phyloP scores from a whole-genome alignment of 805 yeast species.

The Candida stauntonica region DNA sequence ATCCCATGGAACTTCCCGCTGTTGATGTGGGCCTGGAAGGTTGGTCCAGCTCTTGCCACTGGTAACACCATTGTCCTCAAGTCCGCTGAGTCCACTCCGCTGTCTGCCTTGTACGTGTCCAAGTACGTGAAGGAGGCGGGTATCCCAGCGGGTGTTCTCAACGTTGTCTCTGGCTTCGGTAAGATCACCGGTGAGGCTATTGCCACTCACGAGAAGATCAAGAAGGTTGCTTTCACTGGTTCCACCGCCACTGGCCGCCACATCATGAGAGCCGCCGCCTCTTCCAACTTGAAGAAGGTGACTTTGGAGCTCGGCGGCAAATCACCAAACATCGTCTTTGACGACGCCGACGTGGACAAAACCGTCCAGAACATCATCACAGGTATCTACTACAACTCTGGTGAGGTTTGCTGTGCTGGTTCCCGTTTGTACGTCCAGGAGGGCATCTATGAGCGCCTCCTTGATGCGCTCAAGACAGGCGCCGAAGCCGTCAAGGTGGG shows the following conservation, averaged over 20 bases:
- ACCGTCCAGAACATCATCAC: conserved; percentile 64
- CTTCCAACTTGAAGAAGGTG: conserved; percentile 70
- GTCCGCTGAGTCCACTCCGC: conserved; percentile 89
- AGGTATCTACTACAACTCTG: conserved; percentile 85
- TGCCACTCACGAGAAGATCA: conserved; percentile 71
- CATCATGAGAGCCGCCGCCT: conserved; percentile 69
- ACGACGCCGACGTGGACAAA: conserved; percentile 63
- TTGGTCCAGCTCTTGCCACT: conserved; percentile 88
- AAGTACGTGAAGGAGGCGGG: conserved; percentile 74
- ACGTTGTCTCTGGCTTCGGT: conserved; percentile 85
- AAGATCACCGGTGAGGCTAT: conserved; percentile 79
- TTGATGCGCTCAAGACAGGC: conserved; percentile 49
- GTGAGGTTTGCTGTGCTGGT: conserved; percentile 93
- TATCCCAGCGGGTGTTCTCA: conserved; percentile 86
- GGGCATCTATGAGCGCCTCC: conserved; percentile 61
- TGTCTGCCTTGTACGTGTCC: conserved; percentile 77
- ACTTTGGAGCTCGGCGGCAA: conserved; percentile 88
- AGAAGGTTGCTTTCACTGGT: conserved; percentile 93
- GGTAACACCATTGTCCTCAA: conserved; percentile 88
- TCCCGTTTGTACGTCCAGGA: conserved; percentile 82
- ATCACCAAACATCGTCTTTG: conserved; percentile 79
- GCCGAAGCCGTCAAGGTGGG: conserved; percentile 61
- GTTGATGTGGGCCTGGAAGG: conserved; percentile 91
- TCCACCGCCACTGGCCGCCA: conserved; percentile 82
- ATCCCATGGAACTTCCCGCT: conserved; percentile 98